Percentiles rank a stretch among this genome's conserved stretches.
Conservation (phyloP, 1,284 basidiomycete genomes). For the Crepidotus sp. region DNA sequence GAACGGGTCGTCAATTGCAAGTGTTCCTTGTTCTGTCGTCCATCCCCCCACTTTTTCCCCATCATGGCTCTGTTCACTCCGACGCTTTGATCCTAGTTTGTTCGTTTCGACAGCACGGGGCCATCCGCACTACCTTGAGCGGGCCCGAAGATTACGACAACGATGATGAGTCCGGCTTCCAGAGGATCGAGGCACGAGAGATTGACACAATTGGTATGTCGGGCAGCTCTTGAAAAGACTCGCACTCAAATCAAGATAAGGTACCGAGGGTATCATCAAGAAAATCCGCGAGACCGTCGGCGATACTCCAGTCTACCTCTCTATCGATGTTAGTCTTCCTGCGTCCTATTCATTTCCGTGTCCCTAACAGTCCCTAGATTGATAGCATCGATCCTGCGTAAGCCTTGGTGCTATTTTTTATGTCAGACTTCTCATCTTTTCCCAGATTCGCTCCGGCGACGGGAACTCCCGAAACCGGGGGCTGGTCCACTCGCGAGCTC, state of each 20-base stretch:
- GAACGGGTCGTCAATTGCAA: constrained; percentile 75
- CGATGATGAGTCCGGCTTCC: constrained; percentile 33
- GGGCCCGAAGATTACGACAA: constrained; percentile 64
- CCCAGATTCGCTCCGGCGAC: constrained; percentile 57
- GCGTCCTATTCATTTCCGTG: not conserved
- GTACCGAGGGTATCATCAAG: constrained; percentile 19
- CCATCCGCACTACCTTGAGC: constrained; percentile 67
- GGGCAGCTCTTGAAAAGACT: not conserved
- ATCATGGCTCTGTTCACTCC: constrained; percentile 18
- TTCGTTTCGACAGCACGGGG: constrained; percentile 57
- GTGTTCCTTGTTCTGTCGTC: constrained; percentile 31
- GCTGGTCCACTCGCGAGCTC: constrained; percentile 71
- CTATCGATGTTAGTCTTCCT: constrained; percentile 14
- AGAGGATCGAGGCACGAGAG: constrained; percentile 68
- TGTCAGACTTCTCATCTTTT: not conserved
- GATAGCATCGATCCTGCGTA: constrained; percentile 61
- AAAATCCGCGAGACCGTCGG: constrained; percentile 21
- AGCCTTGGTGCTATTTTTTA: not conserved
- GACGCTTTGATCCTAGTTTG: constrained; percentile 65
- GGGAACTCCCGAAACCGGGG: constrained; percentile 63
- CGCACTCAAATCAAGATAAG: not conserved
- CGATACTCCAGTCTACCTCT: constrained; percentile 21
- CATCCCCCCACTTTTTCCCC: constrained; percentile 14
- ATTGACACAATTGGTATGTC: constrained; percentile 58
- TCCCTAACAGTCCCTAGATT: constrained; percentile 25